Percentiles rank a stretch among this genome's conserved stretches.
These are phyloP conservation scores for Pseudozyma pruni DNA, from an alignment of 1,284 basidiomycete genomes.

Conservation along the genomic window DNA sequence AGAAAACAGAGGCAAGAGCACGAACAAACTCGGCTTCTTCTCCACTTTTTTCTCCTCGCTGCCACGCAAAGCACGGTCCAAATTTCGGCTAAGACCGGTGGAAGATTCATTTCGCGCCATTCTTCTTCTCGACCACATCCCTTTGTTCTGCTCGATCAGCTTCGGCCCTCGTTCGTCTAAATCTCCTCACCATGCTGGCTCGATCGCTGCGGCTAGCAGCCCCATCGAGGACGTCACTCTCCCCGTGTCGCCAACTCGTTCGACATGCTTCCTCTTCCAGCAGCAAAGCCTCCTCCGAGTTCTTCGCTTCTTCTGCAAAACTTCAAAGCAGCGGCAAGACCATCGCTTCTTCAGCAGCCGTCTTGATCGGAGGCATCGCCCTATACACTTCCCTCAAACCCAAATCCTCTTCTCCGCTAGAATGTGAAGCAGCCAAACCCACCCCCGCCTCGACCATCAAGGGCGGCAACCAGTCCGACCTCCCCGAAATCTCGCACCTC, in stretches of 20 bases:
- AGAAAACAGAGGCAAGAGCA: not conserved
- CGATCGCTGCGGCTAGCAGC: conserved; percentile 28
- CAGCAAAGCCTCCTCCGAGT: conserved; percentile 3
- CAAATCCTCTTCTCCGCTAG: conserved; percentile 7
- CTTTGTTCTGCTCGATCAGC: not conserved
- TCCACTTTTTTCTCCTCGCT: not conserved
- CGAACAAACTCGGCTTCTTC: not conserved
- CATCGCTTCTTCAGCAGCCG: conserved; percentile 16
- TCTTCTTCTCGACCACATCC: not conserved
- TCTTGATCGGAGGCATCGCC: conserved; percentile 19
- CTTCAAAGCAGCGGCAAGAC: conserved; percentile 4
- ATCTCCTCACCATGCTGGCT: conserved; percentile 21
- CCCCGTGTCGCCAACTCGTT: conserved; percentile 5
- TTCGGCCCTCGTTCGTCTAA: not conserved
- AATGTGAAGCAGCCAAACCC: conserved; percentile 39
- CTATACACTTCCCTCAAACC: conserved; percentile 14
- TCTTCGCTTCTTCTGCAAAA: conserved; percentile 12
- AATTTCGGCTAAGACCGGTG: conserved; percentile 2
- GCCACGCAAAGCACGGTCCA: not conserved
- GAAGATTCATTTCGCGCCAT: not conserved
- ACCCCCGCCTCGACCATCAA: conserved; percentile 36
- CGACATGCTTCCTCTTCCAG: conserved; percentile 22
- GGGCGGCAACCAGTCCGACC: conserved; percentile 50
- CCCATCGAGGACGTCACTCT: conserved; percentile 8
- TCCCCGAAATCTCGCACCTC: conserved; percentile 61